A percentile compares a stretch with the other conserved stretches of the same genome.
Evolutionary conservation across 164 flowering plant species (phyloP).

Genomic region (Houttuynia cordata): DNA sequence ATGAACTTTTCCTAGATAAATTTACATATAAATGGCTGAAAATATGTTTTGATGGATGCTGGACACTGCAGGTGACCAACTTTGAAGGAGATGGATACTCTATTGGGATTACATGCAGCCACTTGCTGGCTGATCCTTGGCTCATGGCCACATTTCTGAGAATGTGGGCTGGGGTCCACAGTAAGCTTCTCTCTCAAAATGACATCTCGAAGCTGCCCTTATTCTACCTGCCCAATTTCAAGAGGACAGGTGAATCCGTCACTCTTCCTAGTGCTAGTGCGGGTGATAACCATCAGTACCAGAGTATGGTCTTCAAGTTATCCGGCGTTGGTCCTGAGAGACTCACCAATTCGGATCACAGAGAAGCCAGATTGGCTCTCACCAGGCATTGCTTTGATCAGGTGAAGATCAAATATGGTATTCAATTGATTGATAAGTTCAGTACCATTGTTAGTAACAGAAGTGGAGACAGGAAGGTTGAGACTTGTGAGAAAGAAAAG

Average conservation of each 20-base stretch:
- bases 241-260: background rate
- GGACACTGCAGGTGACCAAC: constrained; percentile 3
- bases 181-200: constrained; percentile 1
- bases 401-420: background rate
- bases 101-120: constrained; percentile 2
- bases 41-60: background rate
- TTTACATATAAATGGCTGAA: background rate
- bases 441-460: background rate
- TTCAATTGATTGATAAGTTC: background rate
- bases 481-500: background rate
- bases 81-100: constrained; percentile 5
- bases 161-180: constrained; percentile 2
- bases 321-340: background rate
- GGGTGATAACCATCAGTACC: background rate
- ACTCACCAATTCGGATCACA: background rate
- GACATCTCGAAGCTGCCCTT: constrained; percentile 1
- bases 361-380: background rate
- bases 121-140: constrained; percentile 3
- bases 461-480: background rate
- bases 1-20: background rate
- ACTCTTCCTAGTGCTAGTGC: background rate
- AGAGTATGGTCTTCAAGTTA: background rate
- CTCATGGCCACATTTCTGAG: constrained; percentile 2
- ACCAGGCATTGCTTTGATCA: background rate
- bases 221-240: constrained; percentile 5